phyloP scores from a whole-genome alignment of 1,139 yeast species.

The Suhomyces coccinellae region DNA sequence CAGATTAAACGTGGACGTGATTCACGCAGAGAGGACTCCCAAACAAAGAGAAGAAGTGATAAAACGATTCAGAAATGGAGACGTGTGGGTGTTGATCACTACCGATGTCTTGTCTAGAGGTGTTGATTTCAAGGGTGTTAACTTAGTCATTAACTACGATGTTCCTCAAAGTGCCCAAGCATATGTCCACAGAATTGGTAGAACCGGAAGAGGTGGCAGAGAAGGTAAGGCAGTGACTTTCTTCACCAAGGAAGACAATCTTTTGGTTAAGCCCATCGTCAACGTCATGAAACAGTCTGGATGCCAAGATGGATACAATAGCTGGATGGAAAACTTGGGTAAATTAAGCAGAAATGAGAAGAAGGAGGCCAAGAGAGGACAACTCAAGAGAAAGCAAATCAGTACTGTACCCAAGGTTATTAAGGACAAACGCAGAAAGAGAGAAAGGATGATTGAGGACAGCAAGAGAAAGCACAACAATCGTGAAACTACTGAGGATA shows the following conservation, averaged over 20 bases:
- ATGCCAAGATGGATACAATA: conserved; percentile 60
- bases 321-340: conserved; percentile 81
- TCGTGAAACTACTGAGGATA: background rate
- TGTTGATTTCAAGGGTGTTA: conserved; percentile 95
- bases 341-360: conserved; percentile 70
- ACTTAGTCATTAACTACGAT: conserved; percentile 91
- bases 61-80: conserved; percentile 82
- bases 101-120: conserved; percentile 97
- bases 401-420: conserved; percentile 82
- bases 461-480: conserved; percentile 54
- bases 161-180: conserved; percentile 94
- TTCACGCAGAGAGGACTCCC: conserved; percentile 93
- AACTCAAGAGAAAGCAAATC: conserved; percentile 68
- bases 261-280: conserved; percentile 76
- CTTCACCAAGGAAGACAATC: conserved; percentile 85
- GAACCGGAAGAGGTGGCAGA: conserved; percentile 96
- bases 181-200: conserved; percentile 96
- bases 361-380: conserved; percentile 59
- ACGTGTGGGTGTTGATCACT: conserved; percentile 93
- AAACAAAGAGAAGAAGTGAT: conserved; percentile 85
- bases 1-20: conserved; percentile 88
- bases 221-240: conserved; percentile 86
- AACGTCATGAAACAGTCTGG: conserved; percentile 97
- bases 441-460: conserved; percentile 74
- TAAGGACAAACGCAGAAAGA: conserved; percentile 62